Base-by-base conservation (phyloP, 805 yeast species). In the Tetrapisispora namnaoensis region DNA sequence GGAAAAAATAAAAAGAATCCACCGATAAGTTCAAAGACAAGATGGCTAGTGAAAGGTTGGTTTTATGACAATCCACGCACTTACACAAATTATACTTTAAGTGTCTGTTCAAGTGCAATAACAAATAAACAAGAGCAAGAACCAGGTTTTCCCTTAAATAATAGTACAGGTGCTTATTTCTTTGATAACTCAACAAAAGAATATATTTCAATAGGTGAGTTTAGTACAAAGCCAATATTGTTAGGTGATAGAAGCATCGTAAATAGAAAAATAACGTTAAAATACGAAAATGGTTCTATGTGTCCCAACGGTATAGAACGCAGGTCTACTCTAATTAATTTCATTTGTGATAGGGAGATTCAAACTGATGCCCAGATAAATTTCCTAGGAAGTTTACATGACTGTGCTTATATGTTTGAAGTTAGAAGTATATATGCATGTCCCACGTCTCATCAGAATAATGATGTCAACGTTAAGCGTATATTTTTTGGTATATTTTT, bases 371-470 rank as follows among this genome's bases (percentile, higher is more conserved):
- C 90, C 0, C 71, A 78, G 35, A 70, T 87, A 0, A 75, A 85
- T 17, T 87, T 74, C 61, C 75, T 88, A 32, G 93, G 93, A 1
- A 79, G 79, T 7, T 59, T 78, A 39, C 77, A 86, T 62, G 86
- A 88, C 53, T 88, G 96, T 66, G 79, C 83, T 36, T 88, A 86
- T 63, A 77, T 83, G 59, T 88, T 88, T 63, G 96, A 88, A 60
- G 88, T 87, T 32, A 69, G 88, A 54, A 85, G 95, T 3, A 80
- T 86, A 40, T 84, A 82, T 66, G 96, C 95, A 0, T 88, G 96
- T 65, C 86, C 95, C 0, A 83, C 89, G 1, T 79, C 86, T 10
- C 80, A 82, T 46, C 76, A 80, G 55, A 77, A 74, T 13, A 82
- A 82, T 58, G 79, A 83, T 51, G 65, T 77, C 48, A 81, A 82